Base-by-base conservation (phyloP, 2,329 filamentous ascomycete species). In the Cladosporium colombiae region DNA sequence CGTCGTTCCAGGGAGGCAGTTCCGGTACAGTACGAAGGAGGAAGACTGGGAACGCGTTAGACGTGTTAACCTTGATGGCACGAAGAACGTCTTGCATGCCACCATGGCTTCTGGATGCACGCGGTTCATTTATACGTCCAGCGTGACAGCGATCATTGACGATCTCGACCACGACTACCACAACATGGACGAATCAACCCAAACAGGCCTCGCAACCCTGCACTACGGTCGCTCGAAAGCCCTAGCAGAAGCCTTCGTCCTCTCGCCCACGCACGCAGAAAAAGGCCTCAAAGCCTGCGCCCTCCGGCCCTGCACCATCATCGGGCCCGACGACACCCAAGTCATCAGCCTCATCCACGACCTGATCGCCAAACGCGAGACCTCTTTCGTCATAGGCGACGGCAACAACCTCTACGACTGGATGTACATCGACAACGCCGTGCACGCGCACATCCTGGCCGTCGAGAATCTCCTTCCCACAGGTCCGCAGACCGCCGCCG, bases 171-270 rank as follows among this genome's bases (percentile, higher is more conserved):
- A 81, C 67, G 91, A 97, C 76, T 85, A 96, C 76, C 85, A 88
- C 77, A 93, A 97, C 77, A 92, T 92, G 70, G 90, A 93, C 78
- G 94, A 98, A 83, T 82, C 85, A 56, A 92, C 90, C 84, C 92
- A 92, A 31, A 84, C 90, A 59, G 88, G 95, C 62, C 84, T 87
- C 56, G 91, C 91, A 35, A 85, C 85, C 67, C 80, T 87, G 70
- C 89, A 93, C 79, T 98, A 98, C 79, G 93, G 93, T 33, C 89
- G 93, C 80, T 96, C 92, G 16, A 98, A 97, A 87, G 91, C 91
- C 70, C 65, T 90, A 67, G 94, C 93, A 57, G 94, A 98, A 82
- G 83, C 89, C 68, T 81, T 93, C 62, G 92, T 96, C 70, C 83
- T 97, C 64, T 82, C 86, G 18, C 62, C 91, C 90, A 74, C 95